Conservation (phyloP, 2,329 filamentous ascomycete species). For the Clonostachys rhizophaga region DNA sequence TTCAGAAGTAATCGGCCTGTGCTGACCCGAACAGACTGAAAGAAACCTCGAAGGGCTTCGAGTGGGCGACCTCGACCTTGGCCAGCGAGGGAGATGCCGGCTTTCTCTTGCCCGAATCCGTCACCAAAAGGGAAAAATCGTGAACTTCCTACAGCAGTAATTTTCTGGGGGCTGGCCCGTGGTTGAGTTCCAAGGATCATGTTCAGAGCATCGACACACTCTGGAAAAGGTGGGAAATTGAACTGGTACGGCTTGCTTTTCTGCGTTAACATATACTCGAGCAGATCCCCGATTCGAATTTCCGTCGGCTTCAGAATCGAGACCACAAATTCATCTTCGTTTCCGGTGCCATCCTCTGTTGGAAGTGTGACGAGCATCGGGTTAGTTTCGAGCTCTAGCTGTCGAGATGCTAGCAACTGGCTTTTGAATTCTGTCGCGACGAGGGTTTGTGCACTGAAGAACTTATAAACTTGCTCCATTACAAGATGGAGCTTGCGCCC, state of each 20-base stretch:
- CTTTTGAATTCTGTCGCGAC: conserved; percentile 46
- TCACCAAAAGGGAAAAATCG: conserved; percentile 39
- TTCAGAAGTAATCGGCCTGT: conserved; percentile 52
- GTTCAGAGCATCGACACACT: conserved; percentile 45
- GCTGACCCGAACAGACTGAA: conserved; percentile 47
- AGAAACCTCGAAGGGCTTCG: conserved; percentile 45
- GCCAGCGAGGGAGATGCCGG: neutral
- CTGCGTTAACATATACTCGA: conserved; percentile 39
- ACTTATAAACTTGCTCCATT: conserved; percentile 27
- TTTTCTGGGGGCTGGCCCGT: conserved; percentile 22
- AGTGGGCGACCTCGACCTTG: conserved; percentile 22
- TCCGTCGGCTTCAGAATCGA: conserved; percentile 31
- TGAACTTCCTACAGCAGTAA: conserved; percentile 36
- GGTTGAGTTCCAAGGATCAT: conserved; percentile 42
- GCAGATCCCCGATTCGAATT: conserved; percentile 30
- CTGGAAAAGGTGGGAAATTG: conserved; percentile 42
- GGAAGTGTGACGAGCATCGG: conserved; percentile 26
- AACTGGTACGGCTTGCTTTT: conserved; percentile 23
- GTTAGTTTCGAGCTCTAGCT: conserved; percentile 25
- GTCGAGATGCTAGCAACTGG: conserved; percentile 33
- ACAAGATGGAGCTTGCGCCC: conserved; percentile 37
- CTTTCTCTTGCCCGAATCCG: conserved; percentile 9
- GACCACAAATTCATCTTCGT: conserved; percentile 29
- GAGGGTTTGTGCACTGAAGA: conserved; percentile 23
- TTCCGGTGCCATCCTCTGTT: conserved; percentile 18